Evolutionary conservation across 225 moss, liverwort and hornwort species (phyloP), one percentile per base, ranked within the genome.

Genomic region (Pseudisothecium myosuroides): DNA sequence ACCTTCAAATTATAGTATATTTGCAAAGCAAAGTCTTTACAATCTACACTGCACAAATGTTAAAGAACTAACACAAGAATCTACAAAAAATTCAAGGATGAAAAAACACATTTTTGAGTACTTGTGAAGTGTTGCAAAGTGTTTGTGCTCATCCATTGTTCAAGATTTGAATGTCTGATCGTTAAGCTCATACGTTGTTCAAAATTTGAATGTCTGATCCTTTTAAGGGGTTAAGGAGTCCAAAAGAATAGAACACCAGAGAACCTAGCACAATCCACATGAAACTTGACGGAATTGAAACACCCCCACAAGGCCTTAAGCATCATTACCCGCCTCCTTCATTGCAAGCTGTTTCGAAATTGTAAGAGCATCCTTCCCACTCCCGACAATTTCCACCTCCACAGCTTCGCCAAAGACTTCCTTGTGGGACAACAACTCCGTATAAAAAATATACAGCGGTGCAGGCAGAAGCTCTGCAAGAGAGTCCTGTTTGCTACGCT

Each of bases 401-500:
- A 99, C 95, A 83, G 83, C 91, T 91, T 99, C 99, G 45, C 94
- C 96, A 75, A 97, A 97, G 50, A 96, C 99, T 83, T 99, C 99
- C 88, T 96, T 99, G 85, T 99, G 96, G 29, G 97, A 94, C 82
- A 96, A 88, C 73, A 99, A 91, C 75, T 96, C 96, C 74, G 97
- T 95, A 32, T 96, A 97, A 26, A 97, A 92, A 81, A 97, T 91
- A 76, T 99, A 99, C 16, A 99, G 91, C 17, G 99, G 95, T 89
- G 96, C 93, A 37, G 99, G 96, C 43, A 99, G 87, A 78, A 99
- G 97, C 92, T 99, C 99, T 82, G 99, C 97, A 68, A 97, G 91
- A 85, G 95, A 96, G 89, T 97, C 95, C 88, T 99, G 97, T 89
- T 99, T 99, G 68, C 92, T 94, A 63, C 99, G 95, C 93, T 99